phyloP scores from a whole-genome alignment of 495 filamentous ascomycete species.

The Neurospora sublineolata region DNA sequence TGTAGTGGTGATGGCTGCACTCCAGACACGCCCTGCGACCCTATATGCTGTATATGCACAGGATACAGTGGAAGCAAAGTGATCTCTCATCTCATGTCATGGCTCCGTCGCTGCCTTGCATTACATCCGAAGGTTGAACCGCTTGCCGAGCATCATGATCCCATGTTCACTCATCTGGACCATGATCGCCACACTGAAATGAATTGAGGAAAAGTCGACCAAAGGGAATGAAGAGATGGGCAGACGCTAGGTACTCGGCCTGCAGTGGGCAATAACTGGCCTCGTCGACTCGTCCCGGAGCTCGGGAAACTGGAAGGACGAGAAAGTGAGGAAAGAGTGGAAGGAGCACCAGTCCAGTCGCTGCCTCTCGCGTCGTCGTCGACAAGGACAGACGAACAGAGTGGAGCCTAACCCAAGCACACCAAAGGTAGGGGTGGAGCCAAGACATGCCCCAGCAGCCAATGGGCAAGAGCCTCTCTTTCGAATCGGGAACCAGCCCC shows the following conservation, averaged over 20 bases:
- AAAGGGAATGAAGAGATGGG: not conserved
- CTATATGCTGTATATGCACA: not conserved
- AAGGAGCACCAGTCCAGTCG: not conserved
- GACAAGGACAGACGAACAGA: not conserved
- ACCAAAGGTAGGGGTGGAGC: not conserved
- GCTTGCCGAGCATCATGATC: not conserved
- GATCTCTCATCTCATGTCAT: not conserved
- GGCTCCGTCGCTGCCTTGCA: not conserved
- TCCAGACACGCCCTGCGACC: not conserved
- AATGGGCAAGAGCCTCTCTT: not conserved
- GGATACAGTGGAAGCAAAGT: not conserved
- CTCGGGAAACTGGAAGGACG: not conserved
- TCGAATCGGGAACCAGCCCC: not conserved
- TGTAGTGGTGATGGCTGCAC: not conserved
- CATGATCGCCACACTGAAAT: not conserved
- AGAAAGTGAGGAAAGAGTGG: not conserved
- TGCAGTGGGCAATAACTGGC: not conserved
- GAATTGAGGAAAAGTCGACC: not conserved
- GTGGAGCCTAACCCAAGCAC: not conserved
- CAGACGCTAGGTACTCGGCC: not conserved
- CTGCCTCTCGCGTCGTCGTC: not conserved
- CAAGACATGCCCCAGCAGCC: not conserved
- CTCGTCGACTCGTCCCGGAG: not conserved
- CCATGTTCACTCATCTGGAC: not conserved
- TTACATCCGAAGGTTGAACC: not conserved